Conservation (phyloP, 331 rosid genomes). For the Erythrophleum ivorense region DNA sequence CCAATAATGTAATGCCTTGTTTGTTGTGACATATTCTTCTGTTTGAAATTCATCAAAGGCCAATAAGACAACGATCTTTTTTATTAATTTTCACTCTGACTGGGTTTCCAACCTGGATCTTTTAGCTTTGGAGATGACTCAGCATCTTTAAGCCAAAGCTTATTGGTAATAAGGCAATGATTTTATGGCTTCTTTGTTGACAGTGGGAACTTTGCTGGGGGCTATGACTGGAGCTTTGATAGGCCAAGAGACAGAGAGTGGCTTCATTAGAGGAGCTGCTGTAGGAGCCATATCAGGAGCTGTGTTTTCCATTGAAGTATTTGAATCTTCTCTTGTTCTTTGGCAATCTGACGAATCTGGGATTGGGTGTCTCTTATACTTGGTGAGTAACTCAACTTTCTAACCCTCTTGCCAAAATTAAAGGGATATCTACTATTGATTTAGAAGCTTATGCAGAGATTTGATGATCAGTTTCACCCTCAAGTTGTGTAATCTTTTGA, state of each 20-base stretch:
- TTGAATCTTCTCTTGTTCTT: constrained; percentile 91
- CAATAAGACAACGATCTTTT: neutral
- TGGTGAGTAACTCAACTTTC: constrained; percentile 64
- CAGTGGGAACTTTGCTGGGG: constrained; percentile 93
- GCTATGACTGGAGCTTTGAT: constrained; percentile 99
- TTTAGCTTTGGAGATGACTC: neutral
- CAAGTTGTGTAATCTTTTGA: constrained; percentile 3
- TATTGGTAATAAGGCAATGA: neutral
- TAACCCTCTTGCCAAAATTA: neutral
- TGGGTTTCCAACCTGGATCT: neutral
- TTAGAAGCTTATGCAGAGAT: constrained; percentile 1
- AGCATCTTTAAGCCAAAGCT: neutral
- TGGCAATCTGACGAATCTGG: constrained; percentile 99
- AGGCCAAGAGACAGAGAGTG: constrained; percentile 98
- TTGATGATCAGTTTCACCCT: constrained; percentile 8
- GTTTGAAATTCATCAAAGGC: neutral
- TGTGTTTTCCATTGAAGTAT: constrained; percentile 96
- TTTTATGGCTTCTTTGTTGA: constrained; percentile 44
- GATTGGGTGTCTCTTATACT: constrained; percentile 86
- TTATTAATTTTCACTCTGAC: no score
- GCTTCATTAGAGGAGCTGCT: constrained; percentile 97
- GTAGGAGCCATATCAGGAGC: constrained; percentile 99
- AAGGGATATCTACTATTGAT: neutral
- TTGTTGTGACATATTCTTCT: constrained; percentile 17
- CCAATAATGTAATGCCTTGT: neutral